Evolutionary conservation across 2,329 filamentous ascomycete species (phyloP).

Genomic region (Ascochyta clinopodiicola): DNA sequence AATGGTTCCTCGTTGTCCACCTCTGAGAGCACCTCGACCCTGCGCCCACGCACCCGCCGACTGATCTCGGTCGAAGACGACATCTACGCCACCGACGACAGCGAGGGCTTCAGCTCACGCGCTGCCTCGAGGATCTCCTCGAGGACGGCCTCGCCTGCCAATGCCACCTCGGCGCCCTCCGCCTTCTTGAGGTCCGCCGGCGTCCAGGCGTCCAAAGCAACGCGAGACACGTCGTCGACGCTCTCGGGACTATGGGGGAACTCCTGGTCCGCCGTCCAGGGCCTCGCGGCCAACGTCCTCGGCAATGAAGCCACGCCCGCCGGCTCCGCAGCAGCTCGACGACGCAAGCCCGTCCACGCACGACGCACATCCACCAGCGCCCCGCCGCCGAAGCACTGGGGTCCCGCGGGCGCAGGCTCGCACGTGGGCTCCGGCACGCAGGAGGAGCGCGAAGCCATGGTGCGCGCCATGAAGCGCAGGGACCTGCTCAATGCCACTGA

Average conservation of each 20-base stretch:
- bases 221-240: slow-evolving; percentile 32
- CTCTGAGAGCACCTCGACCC: slow-evolving; percentile 52
- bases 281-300: slow-evolving; percentile 57
- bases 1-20: slow-evolving; percentile 47
- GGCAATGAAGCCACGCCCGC: slow-evolving; percentile 46
- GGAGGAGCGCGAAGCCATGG: slow-evolving; percentile 55
- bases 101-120: slow-evolving; percentile 48
- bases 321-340: slow-evolving; percentile 26
- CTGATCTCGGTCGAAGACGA: slow-evolving; percentile 58
- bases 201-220: slow-evolving; percentile 31
- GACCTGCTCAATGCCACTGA: slow-evolving; percentile 55
- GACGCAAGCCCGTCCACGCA: slow-evolving; percentile 42
- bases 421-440: slow-evolving; percentile 54
- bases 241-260: slow-evolving; percentile 56
- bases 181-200: slow-evolving; percentile 33
- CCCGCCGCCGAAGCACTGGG: slow-evolving; percentile 55
- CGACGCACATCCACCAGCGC: slow-evolving; percentile 46
- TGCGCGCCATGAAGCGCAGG: slow-evolving; percentile 58
- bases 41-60: slow-evolving; percentile 55
- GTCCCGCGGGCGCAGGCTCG: slow-evolving; percentile 48
- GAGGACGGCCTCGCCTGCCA: slow-evolving; percentile 42
- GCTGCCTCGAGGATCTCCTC: slow-evolving; percentile 49
- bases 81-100: slow-evolving; percentile 44
- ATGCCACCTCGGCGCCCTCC: slow-evolving; percentile 38
- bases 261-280: slow-evolving; percentile 58